phyloP scores from a whole-genome alignment of 2,329 filamentous ascomycete species.

The Hypoxylon sp. region DNA sequence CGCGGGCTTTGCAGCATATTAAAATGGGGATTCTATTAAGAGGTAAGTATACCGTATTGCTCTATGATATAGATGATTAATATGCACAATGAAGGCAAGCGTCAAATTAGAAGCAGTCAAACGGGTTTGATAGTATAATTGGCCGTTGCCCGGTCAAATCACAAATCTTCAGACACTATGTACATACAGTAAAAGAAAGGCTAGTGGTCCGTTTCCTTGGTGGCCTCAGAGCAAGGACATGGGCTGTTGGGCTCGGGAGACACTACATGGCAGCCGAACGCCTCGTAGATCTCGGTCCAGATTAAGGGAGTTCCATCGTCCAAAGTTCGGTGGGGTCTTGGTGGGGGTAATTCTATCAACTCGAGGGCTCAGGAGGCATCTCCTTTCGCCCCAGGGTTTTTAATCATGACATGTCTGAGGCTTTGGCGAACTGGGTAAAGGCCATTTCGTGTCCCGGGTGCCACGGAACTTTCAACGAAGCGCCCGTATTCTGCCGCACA shows the following conservation, averaged over 20 bases:
- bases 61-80: slow-evolving; percentile 12
- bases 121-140: slow-evolving; percentile 36
- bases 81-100: slow-evolving; percentile 36
- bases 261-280: slow-evolving; percentile 43
- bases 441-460: slow-evolving; percentile 22
- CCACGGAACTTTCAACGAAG: slow-evolving; percentile 31
- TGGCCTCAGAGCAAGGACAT: slow-evolving; percentile 36
- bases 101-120: slow-evolving; percentile 41
- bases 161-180: slow-evolving; percentile 40
- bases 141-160: slow-evolving; percentile 41
- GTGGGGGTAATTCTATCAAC: slow-evolving; percentile 45
- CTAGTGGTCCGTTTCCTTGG: slow-evolving; percentile 38
- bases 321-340: slow-evolving; percentile 31
- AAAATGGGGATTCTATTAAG: slow-evolving; percentile 18
- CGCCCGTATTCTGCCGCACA: slow-evolving; percentile 34
- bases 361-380: slow-evolving; percentile 24
- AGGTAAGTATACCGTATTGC: slow-evolving; percentile 19
- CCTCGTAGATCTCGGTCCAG: slow-evolving; percentile 46
- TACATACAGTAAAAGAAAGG: slow-evolving; percentile 37
- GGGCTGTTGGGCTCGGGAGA: slow-evolving; percentile 42
- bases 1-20: slow-evolving; percentile 17
- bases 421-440: slow-evolving; percentile 31
- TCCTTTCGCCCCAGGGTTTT: slow-evolving; percentile 21
- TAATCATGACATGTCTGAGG: slow-evolving; percentile 28
- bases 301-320: slow-evolving; percentile 36